Evolutionary conservation across 2,329 filamentous ascomycete genomes (phyloP), one percentile per base, ranked within the genome.

Genomic region (Nannizziopsis arthrosporioides): DNA sequence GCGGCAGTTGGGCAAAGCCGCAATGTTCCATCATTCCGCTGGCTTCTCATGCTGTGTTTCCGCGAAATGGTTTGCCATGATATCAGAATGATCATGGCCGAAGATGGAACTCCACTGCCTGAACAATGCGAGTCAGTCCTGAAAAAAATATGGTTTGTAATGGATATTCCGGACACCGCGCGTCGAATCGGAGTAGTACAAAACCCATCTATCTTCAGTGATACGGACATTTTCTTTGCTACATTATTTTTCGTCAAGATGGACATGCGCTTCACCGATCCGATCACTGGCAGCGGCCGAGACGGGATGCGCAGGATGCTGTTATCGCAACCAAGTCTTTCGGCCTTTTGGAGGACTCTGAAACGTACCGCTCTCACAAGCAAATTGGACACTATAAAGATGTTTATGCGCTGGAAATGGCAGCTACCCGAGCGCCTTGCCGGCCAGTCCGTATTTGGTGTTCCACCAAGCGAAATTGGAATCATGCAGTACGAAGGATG

Each of bases 181-280:
- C 67, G 74, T 11, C 77, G 85, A 1, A 63, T 72, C 5, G 68
- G 67, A 1, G 66, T 82, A 5, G 61, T 86, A 4, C 68, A 68
- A 27, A 77, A 77, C 60, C 45, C 47, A 8, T 54, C 57, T 0
- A 68, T 81, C 42, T 83, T 83, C 73, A 67, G 72, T 8, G 68
- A 82, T 49, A 51, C 61, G 3, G 78, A 85, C 57, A 62, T 92
- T 8, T 75, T 77, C 58, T 71, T 76, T 44, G 71, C 76, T 2
- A 76, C 80, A 39, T 63, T 81, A 51, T 81, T 90, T 67, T 68
- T 85, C 54, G 59, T 85, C 53, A 89, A 90, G 66, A 73, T 92
- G 12, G 73, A 78, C 57, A 78, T 88, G 75, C 71, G 73, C 47
- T 80, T 86, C 63, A 77, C 75, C 49, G 74, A 85, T 54, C 82